Evolutionary conservation across 2,329 filamentous ascomycete genomes (phyloP).

Genomic region (Achaetomium macrosporum): DNA sequence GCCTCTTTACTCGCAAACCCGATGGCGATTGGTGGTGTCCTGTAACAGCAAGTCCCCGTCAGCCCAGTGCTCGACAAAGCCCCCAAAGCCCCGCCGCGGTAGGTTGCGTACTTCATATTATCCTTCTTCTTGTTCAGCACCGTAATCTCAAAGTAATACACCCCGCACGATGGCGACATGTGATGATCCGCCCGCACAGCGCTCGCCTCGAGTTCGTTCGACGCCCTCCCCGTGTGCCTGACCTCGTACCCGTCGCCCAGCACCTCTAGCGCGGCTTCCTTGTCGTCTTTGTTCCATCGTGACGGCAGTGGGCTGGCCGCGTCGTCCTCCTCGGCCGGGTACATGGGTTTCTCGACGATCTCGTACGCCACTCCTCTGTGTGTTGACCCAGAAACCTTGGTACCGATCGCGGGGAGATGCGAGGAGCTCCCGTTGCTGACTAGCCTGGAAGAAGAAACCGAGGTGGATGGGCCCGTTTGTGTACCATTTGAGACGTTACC

Average conservation of each 20-base stretch:
- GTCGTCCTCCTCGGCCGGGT: constrained; percentile 49
- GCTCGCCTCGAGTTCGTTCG: constrained; percentile 67
- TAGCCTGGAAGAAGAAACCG: constrained; percentile 2
- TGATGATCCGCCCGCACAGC: constrained; percentile 76
- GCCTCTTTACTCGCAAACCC: constrained; percentile 54
- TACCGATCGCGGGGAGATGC: constrained; percentile 28
- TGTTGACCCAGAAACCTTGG: constrained; percentile 51
- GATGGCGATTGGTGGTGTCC: constrained; percentile 52
- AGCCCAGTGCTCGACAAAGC: not conserved
- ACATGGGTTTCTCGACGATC: constrained; percentile 64
- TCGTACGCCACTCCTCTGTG: constrained; percentile 79
- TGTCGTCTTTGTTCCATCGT: constrained; percentile 76
- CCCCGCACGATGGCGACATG: constrained; percentile 83
- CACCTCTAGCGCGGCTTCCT: constrained; percentile 67
- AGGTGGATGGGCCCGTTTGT: not conserved
- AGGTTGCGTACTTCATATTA: constrained; percentile 41
- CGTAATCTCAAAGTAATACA: constrained; percentile 85
- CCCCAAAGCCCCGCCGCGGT: not conserved
- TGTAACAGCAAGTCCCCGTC: constrained; percentile 27
- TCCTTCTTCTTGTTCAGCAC: constrained; percentile 47
- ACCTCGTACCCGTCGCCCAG: constrained; percentile 68
- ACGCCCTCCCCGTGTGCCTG: constrained; percentile 45
- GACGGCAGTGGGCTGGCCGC: constrained; percentile 64
- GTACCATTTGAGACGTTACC: constrained; percentile 30
- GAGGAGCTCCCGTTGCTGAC: constrained; percentile 11